Percentiles rank a stretch among this genome's conserved stretches.
phyloP scores from a whole-genome alignment of 1,284 basidiomycete genomes.

The Rhodotorula sp. region DNA sequence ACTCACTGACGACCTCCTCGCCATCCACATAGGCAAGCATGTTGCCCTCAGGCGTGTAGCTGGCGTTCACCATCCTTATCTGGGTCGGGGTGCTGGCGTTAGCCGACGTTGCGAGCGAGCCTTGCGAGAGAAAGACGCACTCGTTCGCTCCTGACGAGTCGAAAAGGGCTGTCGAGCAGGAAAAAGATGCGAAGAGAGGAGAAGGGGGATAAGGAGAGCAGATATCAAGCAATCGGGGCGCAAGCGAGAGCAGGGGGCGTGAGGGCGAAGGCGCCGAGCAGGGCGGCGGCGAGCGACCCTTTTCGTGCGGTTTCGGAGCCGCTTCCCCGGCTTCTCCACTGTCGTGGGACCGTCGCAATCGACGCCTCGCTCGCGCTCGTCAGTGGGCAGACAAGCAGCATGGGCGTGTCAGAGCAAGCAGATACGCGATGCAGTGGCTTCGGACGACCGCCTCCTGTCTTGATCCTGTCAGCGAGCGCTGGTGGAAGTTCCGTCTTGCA shows the following conservation, averaged over 20 bases:
- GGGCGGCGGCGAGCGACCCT: neutral
- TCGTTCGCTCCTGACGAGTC: no score
- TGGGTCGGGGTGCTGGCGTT: neutral
- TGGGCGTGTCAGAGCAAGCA: no score
- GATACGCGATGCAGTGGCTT: no score
- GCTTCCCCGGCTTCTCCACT: neutral
- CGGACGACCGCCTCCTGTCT: no score
- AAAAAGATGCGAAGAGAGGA: neutral
- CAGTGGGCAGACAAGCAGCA: no score
- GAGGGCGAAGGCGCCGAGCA: neutral
- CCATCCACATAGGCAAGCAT: neutral
- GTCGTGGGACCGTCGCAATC: neutral
- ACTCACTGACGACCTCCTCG: neutral
- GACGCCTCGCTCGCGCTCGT: no score
- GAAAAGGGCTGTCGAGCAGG: neutral
- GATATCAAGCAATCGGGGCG: neutral
- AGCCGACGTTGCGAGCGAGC: no score
- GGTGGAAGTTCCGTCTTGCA: no score
- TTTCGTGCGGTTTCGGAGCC: neutral
- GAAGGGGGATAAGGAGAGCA: neutral
- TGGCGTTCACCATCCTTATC: constrained; percentile 24
- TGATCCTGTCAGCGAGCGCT: no score
- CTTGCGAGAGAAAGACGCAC: no score
- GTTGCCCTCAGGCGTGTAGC: constrained; percentile 26
- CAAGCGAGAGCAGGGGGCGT: neutral